Base-by-base conservation (phyloP, 805 yeast species). In the Saturnispora saitoi region DNA sequence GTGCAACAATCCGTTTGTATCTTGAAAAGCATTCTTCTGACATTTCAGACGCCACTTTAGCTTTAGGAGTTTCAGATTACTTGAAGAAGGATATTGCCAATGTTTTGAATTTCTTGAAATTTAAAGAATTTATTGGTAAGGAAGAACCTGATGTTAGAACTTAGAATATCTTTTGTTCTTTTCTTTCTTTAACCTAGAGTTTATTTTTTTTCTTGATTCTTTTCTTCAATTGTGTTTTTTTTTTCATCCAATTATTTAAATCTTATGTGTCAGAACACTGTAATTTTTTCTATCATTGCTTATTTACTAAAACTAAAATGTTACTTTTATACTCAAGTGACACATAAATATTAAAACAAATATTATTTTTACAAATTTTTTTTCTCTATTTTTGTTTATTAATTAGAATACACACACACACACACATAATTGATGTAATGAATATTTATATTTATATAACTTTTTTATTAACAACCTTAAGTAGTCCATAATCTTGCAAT, bases 401-500 rank as follows among this genome's bases (percentile, higher is more conserved):
- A 28, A 41, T 42, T 30, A 42, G 22, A 32, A 32, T 15, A 37
- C 26, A 20, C 38, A 34, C 19, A 34, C 36, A 32, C 15, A 32
- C 19, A 34, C 38, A 34, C 19, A 34, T 34, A 11, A 20, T 34
- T 9, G 17, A 17, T 34, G 38, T 34, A 34, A 15, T 34, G 12
- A 34, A 17, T 19, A 34, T 10, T 17, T 19, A 34, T 20, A 24
- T 24, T 24, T 24, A 24, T 24, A 24, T 24, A 24, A 24, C 28
- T 24, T 24, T 24, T 24, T 24, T 24, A 6, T 24, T 6, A 24
- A 24, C 28, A 24, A 24, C 20, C 29, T 44, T 68, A 85, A 15
- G 96, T 86, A 26, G 99, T 93, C 99, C 99, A 93, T 60, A 93
- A 70, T 61, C 96, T 81, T 5, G 97, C 98, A 38, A 88, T 80